These are phyloP conservation scores for Amanita exitialis DNA, from an alignment of 768 basidiomycete species.

Conservation along the genomic window DNA sequence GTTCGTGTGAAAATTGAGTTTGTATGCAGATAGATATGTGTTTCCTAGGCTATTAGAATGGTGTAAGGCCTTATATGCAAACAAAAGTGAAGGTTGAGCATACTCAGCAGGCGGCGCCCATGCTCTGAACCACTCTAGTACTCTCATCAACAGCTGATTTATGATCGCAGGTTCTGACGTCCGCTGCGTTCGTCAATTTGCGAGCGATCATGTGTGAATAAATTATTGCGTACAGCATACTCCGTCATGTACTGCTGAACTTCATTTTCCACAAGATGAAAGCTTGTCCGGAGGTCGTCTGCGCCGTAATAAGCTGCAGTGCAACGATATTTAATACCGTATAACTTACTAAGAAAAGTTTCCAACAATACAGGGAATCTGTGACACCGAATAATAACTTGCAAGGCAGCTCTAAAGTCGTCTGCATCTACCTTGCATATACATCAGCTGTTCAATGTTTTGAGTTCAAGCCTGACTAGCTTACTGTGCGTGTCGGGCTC, in stretches of 20 bases:
- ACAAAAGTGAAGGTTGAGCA: constrained; percentile 15
- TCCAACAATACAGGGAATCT: constrained; percentile 59
- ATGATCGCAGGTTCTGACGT: constrained; percentile 39
- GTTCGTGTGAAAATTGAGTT: constrained; percentile 61
- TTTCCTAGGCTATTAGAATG: constrained; percentile 42
- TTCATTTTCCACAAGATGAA: constrained; percentile 50
- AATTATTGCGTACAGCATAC: constrained; percentile 41
- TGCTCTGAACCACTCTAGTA: constrained; percentile 65
- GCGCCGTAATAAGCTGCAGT: background rate
- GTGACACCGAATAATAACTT: constrained; percentile 43
- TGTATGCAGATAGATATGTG: constrained; percentile 52
- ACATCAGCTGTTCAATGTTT: constrained; percentile 13
- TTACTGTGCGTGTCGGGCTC: background rate
- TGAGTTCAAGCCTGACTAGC: background rate
- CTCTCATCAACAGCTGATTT: constrained; percentile 41
- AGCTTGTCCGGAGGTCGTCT: constrained; percentile 60
- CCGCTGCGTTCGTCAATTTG: constrained; percentile 22
- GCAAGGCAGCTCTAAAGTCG: constrained; percentile 45
- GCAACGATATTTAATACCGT: background rate
- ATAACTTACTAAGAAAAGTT: constrained; percentile 53
- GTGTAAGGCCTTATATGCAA: background rate
- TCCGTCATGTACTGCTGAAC: constrained; percentile 45
- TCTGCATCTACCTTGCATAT: constrained; percentile 26
- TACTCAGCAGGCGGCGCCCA: constrained; percentile 66
- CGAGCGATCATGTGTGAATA: background rate